These are phyloP conservation scores for Talaromyces thailandensis DNA, from an alignment of 495 filamentous ascomycete genomes.

Conservation along the genomic window DNA sequence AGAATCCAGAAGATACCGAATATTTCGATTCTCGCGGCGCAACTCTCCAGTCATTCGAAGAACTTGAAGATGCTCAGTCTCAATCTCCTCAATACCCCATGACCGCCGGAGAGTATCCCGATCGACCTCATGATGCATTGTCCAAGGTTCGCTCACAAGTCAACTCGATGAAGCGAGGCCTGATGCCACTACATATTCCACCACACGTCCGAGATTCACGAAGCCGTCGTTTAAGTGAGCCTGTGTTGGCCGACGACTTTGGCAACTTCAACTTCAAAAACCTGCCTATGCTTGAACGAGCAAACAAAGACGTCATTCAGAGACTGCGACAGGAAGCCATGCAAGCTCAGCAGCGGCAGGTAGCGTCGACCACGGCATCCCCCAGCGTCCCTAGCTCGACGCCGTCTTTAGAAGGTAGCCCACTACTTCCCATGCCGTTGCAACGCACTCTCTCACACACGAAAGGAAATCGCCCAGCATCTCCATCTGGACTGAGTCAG, in stretches of 20 bases:
- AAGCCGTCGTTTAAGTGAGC: conserved; percentile 82
- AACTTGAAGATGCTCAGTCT: conserved; percentile 75
- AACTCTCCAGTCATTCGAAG: conserved; percentile 78
- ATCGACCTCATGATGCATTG: conserved; percentile 89
- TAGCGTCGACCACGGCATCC: conserved; percentile 13
- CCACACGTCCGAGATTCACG: conserved; percentile 88
- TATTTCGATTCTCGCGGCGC: conserved; percentile 94
- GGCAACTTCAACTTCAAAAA: conserved; percentile 97
- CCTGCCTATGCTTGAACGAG: conserved; percentile 89
- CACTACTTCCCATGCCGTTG: conserved; percentile 67
- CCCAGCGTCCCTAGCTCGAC: conserved; percentile 37
- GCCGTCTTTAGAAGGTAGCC: conserved; percentile 77
- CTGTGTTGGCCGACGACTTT: conserved; percentile 82
- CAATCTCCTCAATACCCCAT: conserved; percentile 31
- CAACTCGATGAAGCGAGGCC: conserved; percentile 70
- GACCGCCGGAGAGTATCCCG: conserved; percentile 48
- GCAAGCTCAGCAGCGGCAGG: conserved; percentile 48
- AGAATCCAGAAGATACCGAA: conserved; percentile 95
- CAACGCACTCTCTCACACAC: conserved; percentile 76
- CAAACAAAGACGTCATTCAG: conserved; percentile 97
- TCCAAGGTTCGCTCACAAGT: conserved; percentile 83
- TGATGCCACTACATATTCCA: conserved; percentile 94
- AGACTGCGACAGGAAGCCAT: conserved; percentile 85
- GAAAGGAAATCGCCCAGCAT: conserved; percentile 71
- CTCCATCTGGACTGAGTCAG: conserved; percentile 71